Evolutionary conservation across 2,329 filamentous ascomycete genomes (phyloP).

Genomic region (Pseudocercospora ulei): DNA sequence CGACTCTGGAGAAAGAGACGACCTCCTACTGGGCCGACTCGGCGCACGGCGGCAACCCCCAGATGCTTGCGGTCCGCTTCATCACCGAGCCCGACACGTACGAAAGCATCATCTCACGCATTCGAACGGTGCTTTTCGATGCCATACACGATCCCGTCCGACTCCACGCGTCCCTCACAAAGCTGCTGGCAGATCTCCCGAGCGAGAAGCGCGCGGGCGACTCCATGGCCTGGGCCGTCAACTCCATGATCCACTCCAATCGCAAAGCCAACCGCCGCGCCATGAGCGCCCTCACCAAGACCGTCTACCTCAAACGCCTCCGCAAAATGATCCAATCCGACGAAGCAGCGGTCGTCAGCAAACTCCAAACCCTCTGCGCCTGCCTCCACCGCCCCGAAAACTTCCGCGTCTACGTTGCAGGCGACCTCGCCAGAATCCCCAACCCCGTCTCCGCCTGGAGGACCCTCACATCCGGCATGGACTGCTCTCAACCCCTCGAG

Average conservation of each 20-base stretch:
- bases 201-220: constrained; percentile 81
- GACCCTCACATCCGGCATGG: constrained; percentile 47
- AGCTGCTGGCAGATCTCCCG: constrained; percentile 82
- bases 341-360: constrained; percentile 62
- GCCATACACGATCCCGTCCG: constrained; percentile 71
- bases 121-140: constrained; percentile 77
- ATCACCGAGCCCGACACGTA: constrained; percentile 86
- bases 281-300: constrained; percentile 72
- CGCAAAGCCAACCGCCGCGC: constrained; percentile 66
- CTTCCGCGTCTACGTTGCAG: constrained; percentile 73
- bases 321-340: constrained; percentile 70
- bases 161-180: constrained; percentile 56
- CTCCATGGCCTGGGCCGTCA: constrained; percentile 51
- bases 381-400: constrained; percentile 76
- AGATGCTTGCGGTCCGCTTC: constrained; percentile 72
- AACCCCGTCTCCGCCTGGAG: constrained; percentile 75
- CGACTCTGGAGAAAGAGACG: constrained; percentile 82
- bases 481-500: constrained; percentile 48
- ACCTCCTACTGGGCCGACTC: constrained; percentile 68
- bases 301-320: constrained; percentile 75
- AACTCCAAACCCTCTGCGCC: constrained; percentile 66
- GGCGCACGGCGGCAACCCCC: constrained; percentile 60
- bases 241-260: constrained; percentile 72
- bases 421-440: constrained; percentile 63
- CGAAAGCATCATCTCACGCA: constrained; percentile 67